These are phyloP conservation scores for Saccharomyces hybrid DNA, from an alignment of 1,139 yeast genomes.

Conservation along the genomic window DNA sequence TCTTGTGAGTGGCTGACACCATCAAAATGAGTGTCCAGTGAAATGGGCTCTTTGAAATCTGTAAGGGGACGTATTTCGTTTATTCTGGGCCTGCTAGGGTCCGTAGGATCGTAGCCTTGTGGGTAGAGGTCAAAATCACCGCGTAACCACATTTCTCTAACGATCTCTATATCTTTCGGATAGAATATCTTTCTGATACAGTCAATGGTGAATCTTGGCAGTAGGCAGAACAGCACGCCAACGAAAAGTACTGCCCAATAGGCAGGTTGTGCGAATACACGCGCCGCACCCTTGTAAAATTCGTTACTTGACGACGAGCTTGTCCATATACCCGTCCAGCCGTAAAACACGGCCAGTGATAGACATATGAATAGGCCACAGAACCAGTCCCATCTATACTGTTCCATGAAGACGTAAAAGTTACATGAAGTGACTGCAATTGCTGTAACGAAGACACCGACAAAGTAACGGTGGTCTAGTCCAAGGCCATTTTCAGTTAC, in stretches of 20 bases:
- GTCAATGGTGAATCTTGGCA: conserved; percentile 71
- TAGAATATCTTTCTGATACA: conserved; percentile 48
- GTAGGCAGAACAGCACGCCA: conserved; percentile 62
- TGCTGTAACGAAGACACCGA: conserved; percentile 74
- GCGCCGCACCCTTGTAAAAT: conserved; percentile 68
- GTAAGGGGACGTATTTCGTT: conserved; percentile 3
- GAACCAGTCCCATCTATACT: conserved; percentile 92
- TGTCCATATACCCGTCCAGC: conserved; percentile 93
- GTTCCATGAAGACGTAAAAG: conserved; percentile 68
- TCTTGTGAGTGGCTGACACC: conserved; percentile 17
- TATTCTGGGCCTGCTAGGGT: conserved; percentile 36
- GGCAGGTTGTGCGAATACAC: conserved; percentile 61
- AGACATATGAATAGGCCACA: conserved; percentile 54
- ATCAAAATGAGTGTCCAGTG: background rate
- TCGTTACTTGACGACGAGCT: conserved; percentile 51
- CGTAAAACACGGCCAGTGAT: conserved; percentile 60
- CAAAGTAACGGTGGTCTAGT: conserved; percentile 75
- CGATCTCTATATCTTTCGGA: conserved; percentile 79
- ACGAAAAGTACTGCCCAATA: conserved; percentile 80
- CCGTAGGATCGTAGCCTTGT: conserved; percentile 57
- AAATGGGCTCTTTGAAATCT: background rate
- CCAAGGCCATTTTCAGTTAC: conserved; percentile 56
- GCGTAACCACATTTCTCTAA: conserved; percentile 62
- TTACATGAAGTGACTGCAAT: conserved; percentile 78
- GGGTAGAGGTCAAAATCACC: conserved; percentile 57